These are phyloP conservation scores for Lanmaoa pseudosensibilis DNA, from an alignment of 768 basidiomycete species.

Conservation along the genomic window DNA sequence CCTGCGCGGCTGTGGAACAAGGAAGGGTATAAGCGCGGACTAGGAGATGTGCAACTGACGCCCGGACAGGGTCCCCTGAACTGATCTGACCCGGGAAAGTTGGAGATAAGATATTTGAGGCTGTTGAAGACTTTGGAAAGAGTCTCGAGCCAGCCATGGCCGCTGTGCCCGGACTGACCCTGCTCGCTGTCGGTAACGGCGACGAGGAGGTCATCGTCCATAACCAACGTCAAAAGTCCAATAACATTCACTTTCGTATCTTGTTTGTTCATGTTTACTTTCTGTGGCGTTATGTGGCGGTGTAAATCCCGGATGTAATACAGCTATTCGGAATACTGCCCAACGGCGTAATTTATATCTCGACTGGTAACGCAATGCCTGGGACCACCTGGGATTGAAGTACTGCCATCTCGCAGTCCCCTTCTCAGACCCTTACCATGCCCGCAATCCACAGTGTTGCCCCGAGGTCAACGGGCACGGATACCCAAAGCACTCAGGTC, in stretches of 20 bases:
- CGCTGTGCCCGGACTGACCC: conserved; percentile 24
- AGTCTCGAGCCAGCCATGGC: conserved; percentile 34
- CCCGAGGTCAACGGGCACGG: background rate
- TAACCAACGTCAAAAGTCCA: conserved; percentile 17
- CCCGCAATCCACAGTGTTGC: background rate
- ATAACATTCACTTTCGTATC: conserved; percentile 1
- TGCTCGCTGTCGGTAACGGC: conserved; percentile 33
- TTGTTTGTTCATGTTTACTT: conserved; percentile 21
- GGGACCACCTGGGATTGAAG: background rate
- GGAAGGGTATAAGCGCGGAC: conserved; percentile 65
- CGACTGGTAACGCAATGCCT: background rate
- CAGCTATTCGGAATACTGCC: background rate
- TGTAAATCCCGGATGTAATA: background rate
- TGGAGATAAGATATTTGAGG: conserved; percentile 37
- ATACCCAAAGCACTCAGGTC: conserved; percentile 11
- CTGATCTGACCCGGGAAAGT: conserved; percentile 31
- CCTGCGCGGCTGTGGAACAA: conserved; percentile 75
- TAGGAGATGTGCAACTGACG: conserved; percentile 69
- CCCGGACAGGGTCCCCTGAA: conserved; percentile 47
- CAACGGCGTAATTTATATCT: background rate
- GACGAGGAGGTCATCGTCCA: conserved; percentile 37
- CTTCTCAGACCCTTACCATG: conserved; percentile 2
- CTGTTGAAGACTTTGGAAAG: conserved; percentile 32
- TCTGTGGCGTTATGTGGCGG: conserved; percentile 21
- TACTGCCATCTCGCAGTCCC: background rate